Evolutionary conservation across 2,329 filamentous ascomycete genomes (phyloP), one percentile per base, ranked within the genome.

Genomic region (Ophiostoma triangulosporum): DNA sequence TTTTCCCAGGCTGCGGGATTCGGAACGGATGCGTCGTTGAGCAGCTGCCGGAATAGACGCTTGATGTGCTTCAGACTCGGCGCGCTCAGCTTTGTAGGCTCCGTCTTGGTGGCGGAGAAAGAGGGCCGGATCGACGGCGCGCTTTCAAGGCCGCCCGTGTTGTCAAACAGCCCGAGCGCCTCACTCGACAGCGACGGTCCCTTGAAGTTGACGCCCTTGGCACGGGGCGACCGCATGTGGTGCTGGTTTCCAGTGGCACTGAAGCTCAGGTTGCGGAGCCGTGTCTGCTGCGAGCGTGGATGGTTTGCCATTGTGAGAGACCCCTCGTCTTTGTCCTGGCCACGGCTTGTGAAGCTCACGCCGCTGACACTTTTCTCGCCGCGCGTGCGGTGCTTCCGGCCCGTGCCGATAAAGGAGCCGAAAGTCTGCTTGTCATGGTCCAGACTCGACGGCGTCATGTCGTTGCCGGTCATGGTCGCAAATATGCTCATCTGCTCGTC

Each of bases 401-500:
- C 78, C 6, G 83, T 79, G 48, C 81, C 81, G 54, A 94, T 68
- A 35, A 89, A 77, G 0, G 86, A 81, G 6, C 84, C 80, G 57
- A 95, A 81, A 3, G 79, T 84, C 35, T 81, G 70, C 61, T 80
- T 86, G 57, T 95, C 90, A 52, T 80, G 79, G 50, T 95, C 89
- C 26, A 78, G 77, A 57, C 78, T 85, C 17, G 81, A 75, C 15
- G 81, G 76, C 11, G 80, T 74, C 20, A 79, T 69, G 55, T 83
- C 81, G 48, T 77, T 76, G 54, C 77, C 80, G n/a, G 89, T 73
- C 70, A 84, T 76, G 6, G 79, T 81, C 1, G 86, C 83, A 67
- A 95, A 86, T 12, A 96, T 84, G 63, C 84, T 90, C 68, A 90
- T 84, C 61, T 94, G 87, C 59, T 98, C 90, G 61, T 95, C 90